These are phyloP conservation scores for Pseudonitzschia multiseries DNA, from an alignment of 108 stramenopile species.

Conservation along the genomic window DNA sequence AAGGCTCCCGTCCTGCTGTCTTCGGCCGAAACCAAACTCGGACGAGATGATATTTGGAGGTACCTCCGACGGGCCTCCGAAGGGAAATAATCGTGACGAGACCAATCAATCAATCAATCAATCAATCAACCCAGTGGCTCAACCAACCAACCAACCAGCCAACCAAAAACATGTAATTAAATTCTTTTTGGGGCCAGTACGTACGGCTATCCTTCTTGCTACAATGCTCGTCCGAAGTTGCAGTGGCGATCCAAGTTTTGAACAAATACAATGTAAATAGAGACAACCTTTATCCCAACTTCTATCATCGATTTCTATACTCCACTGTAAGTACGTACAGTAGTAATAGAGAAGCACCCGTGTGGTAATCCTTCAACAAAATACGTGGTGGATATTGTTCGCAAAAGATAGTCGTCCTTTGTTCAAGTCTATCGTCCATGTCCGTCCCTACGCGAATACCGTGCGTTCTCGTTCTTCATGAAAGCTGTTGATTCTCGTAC, in stretches of 20 bases:
- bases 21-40: conserved; percentile 81
- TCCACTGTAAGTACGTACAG: too few relatives aligned
- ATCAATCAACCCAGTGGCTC: background rate
- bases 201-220: background rate
- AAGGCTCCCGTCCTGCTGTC: conserved; percentile 77
- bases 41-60: conserved; percentile 86
- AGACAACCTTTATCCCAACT: background rate
- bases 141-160: background rate
- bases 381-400: too few relatives aligned
- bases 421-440: too few relatives aligned
- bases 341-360: too few relatives aligned
- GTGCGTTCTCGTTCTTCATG: too few relatives aligned
- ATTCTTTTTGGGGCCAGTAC: too few relatives aligned
- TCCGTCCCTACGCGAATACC: too few relatives aligned
- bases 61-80: conserved; percentile 65
- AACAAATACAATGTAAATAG: background rate
- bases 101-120: too few relatives aligned
- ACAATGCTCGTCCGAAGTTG: background rate
- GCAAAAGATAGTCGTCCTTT: too few relatives aligned
- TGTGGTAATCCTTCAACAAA: too few relatives aligned
- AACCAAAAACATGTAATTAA: background rate
- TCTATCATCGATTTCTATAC: background rate
- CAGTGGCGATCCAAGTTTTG: background rate
- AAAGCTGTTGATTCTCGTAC: too few relatives aligned
- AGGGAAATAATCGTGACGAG: conserved; percentile 9